These are phyloP conservation scores for Neurospora hispaniola DNA, from an alignment of 495 filamentous ascomycete species.

Conservation along the genomic window DNA sequence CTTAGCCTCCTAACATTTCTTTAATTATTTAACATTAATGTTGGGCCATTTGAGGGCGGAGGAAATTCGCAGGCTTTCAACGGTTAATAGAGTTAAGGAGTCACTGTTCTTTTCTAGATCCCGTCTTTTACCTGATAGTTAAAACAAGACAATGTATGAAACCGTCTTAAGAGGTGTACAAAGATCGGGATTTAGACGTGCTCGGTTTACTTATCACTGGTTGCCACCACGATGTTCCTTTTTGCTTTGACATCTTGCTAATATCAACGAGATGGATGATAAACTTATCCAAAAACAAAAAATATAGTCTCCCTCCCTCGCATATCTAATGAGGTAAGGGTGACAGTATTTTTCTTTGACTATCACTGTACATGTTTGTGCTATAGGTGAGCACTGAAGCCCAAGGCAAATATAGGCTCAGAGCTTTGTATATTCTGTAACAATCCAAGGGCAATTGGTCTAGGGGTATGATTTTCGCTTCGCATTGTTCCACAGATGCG, in stretches of 20 bases:
- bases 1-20: no score
- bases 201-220: no score
- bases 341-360: no score
- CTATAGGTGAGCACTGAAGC: no score
- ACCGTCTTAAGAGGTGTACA: neutral
- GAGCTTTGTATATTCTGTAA: no score
- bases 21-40: neutral
- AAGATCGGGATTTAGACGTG: neutral
- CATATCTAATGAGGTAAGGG: no score
- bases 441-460: slow-evolving; percentile 5
- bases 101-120: neutral
- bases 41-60: neutral
- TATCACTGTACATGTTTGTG: no score
- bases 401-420: no score
- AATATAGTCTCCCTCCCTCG: no score
- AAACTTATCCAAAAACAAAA: no score
- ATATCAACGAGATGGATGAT: neutral
- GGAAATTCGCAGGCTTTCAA: neutral
- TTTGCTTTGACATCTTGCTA: no score
- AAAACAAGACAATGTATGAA: neutral
- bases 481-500: slow-evolving; percentile 2
- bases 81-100: neutral
- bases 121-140: neutral
- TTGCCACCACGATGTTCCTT: no score
- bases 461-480: slow-evolving; percentile 14